phyloP scores from a whole-genome alignment of 2,329 filamentous ascomycete genomes.

The Apiospora kogelbergensis region DNA sequence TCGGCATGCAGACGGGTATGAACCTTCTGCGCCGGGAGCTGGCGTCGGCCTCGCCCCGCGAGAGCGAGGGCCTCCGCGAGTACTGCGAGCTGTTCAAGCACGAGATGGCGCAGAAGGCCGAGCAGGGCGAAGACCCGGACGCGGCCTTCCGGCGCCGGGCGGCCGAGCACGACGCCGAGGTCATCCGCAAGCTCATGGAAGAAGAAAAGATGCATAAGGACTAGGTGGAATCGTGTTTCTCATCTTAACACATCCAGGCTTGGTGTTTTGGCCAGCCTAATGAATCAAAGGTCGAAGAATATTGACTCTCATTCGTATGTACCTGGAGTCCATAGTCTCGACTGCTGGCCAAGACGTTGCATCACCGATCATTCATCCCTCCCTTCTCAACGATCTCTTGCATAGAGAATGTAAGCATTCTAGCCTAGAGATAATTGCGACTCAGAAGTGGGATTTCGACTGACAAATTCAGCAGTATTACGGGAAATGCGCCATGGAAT shows the following conservation, averaged over 20 bases:
- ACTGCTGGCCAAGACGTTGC: background rate
- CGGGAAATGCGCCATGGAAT: background rate
- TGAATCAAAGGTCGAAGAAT: background rate
- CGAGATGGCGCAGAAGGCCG: conserved; percentile 29
- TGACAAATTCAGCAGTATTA: background rate
- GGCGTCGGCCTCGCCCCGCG: conserved; percentile 18
- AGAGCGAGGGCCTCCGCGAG: conserved; percentile 60
- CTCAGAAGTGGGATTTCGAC: background rate
- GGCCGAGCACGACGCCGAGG: conserved; percentile 45
- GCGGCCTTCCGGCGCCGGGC: conserved; percentile 44
- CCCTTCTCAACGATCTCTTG: background rate
- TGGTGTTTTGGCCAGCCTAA: background rate
- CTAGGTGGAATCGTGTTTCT: background rate
- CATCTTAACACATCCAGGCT: background rate
- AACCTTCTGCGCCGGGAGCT: conserved; percentile 52
- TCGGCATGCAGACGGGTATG: conserved; percentile 57
- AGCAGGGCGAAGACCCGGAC: conserved; percentile 32
- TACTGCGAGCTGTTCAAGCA: conserved; percentile 60
- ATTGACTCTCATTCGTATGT: too few relatives aligned
- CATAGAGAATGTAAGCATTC: background rate
- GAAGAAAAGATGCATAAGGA: conserved; percentile 30
- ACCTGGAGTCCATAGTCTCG: background rate
- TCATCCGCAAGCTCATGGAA: conserved; percentile 50
- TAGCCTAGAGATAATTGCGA: background rate
- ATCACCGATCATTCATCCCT: background rate